These are phyloP conservation scores for Diaporthe vexans DNA, from an alignment of 2,329 filamentous ascomycete genomes.

Conservation along the genomic window DNA sequence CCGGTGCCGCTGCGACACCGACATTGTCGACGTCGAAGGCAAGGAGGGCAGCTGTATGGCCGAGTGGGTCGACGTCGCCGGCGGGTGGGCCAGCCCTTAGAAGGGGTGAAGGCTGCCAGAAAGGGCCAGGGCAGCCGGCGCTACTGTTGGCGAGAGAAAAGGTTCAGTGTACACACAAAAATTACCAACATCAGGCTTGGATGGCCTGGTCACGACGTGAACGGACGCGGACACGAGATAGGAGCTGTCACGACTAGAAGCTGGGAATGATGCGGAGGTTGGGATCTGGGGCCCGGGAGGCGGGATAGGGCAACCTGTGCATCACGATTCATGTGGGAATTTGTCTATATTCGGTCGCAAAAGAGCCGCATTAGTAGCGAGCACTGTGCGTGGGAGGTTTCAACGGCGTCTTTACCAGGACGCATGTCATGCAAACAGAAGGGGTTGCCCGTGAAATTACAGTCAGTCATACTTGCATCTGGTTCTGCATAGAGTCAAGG, in stretches of 20 bases:
- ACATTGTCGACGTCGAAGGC: constrained; percentile 97
- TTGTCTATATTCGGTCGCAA: constrained; percentile 37
- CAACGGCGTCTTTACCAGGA: constrained; percentile 15
- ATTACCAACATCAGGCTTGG: background rate
- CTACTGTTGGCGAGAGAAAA: background rate
- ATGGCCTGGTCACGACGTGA: constrained; percentile 29
- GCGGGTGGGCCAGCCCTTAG: constrained; percentile 81
- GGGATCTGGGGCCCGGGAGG: background rate
- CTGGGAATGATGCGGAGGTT: constrained; percentile 4
- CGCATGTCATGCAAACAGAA: background rate
- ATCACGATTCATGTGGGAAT: constrained; percentile 38
- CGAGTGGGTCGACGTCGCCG: constrained; percentile 97
- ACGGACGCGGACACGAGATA: constrained; percentile 30
- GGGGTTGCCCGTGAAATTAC: constrained; percentile 36
- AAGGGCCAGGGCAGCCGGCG: background rate
- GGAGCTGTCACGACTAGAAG: constrained; percentile 18
- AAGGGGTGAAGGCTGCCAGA: constrained; percentile 39
- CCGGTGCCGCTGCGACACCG: constrained; percentile 95
- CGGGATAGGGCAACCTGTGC: constrained; percentile 18
- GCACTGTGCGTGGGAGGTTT: constrained; percentile 32
- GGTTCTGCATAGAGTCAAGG: constrained; percentile 35
- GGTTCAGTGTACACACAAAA: constrained; percentile 15
- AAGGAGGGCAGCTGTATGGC: constrained; percentile 95
- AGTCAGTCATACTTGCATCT: constrained; percentile 37
- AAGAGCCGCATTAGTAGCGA: constrained; percentile 35